phyloP scores from a whole-genome alignment of 2,329 filamentous ascomycete species.

The Pseudocercospora pini-densiflorae region DNA sequence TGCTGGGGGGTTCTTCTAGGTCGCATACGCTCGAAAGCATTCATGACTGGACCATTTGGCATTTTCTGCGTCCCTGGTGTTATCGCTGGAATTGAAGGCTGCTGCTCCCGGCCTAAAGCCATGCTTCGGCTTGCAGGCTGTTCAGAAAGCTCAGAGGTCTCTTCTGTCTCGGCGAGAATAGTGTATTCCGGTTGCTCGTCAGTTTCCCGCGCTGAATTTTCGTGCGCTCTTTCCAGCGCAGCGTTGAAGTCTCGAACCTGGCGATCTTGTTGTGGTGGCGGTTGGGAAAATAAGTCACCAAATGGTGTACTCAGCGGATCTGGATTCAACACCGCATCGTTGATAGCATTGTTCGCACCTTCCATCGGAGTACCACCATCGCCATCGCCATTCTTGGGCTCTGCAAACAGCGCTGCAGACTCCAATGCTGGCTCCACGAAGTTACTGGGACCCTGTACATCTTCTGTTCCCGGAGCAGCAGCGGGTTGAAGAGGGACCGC shows the following conservation, averaged over 20 bases:
- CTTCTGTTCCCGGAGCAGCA: neutral
- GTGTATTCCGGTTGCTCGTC: neutral
- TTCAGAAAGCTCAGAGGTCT: neutral
- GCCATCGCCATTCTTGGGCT: neutral
- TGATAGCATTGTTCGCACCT: neutral
- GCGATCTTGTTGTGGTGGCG: slow-evolving; percentile 28
- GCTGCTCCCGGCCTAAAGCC: slow-evolving; percentile 4
- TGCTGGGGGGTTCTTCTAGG: slow-evolving; percentile 66
- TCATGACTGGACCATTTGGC: slow-evolving; percentile 57
- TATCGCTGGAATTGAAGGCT: slow-evolving; percentile 39
- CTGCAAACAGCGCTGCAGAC: neutral
- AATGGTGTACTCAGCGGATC: slow-evolving; percentile 34
- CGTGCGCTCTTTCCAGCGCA: slow-evolving; percentile 33
- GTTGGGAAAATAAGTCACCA: slow-evolving; percentile 36
- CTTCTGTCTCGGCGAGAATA: neutral
- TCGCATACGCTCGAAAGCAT: slow-evolving; percentile 68
- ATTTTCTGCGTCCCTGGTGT: slow-evolving; percentile 37
- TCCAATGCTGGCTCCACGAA: neutral
- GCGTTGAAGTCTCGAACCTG: slow-evolving; percentile 47
- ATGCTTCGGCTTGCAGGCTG: neutral
- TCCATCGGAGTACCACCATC: neutral
- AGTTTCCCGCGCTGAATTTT: neutral
- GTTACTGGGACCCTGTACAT: neutral
- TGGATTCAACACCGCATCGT: slow-evolving; percentile 28
- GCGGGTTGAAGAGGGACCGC: slow-evolving; percentile 5